phyloP scores from a whole-genome alignment of 768 basidiomycete genomes.

The Suillus lakei region DNA sequence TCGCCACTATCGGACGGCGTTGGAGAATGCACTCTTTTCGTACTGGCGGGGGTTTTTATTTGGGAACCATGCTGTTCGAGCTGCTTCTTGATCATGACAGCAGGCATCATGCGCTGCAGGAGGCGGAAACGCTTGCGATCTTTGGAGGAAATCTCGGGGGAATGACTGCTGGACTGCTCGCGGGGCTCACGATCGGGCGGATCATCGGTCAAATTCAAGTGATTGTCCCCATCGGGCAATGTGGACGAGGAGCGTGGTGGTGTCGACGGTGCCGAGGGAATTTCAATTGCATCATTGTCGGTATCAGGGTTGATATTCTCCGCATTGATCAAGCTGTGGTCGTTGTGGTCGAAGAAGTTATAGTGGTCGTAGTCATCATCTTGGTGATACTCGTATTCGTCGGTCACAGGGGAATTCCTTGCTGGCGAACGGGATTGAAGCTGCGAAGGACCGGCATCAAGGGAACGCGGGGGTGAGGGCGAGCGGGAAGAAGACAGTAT shows the following conservation, averaged over 20 bases:
- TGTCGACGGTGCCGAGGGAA: constrained; percentile 19
- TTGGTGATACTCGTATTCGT: constrained; percentile 15
- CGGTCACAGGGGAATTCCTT: neutral
- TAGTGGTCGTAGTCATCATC: constrained; percentile 20
- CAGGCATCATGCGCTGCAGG: constrained; percentile 57
- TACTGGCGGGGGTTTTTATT: neutral
- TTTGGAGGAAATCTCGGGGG: constrained; percentile 26
- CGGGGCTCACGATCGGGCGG: neutral
- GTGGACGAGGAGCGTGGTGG: constrained; percentile 14
- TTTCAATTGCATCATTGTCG: constrained; percentile 9
- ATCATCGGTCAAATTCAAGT: constrained; percentile 16
- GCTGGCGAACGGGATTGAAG: neutral
- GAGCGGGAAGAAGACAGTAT: constrained; percentile 8
- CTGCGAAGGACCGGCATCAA: constrained; percentile 15
- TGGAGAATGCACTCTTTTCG: constrained; percentile 3
- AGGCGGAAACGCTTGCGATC: constrained; percentile 43
- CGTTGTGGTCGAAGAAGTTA: constrained; percentile 11
- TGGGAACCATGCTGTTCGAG: constrained; percentile 14
- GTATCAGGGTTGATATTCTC: neutral
- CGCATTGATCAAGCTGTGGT: too few relatives aligned
- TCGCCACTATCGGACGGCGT: constrained; percentile 36
- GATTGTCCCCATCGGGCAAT: constrained; percentile 2
- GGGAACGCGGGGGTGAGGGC: constrained; percentile 12
- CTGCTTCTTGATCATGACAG: constrained; percentile 50
- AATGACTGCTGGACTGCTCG: constrained; percentile 17